Percentiles rank a stretch among this genome's conserved stretches.
Conservation (phyloP, 805 yeast species). For the Dipodascopsis uninucleata region DNA sequence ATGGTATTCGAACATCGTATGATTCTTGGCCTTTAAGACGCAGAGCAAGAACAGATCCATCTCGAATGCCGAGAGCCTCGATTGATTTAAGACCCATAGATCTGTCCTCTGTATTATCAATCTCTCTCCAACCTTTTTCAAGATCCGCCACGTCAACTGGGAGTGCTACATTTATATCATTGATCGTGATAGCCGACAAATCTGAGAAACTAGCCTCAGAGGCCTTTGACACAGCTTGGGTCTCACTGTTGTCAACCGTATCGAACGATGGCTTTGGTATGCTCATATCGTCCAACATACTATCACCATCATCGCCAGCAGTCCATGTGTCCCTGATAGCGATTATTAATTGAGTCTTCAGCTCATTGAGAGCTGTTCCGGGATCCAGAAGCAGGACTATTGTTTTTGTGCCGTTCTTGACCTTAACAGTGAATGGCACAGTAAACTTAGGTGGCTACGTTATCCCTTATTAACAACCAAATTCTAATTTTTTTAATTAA, state of each 20-base stretch:
- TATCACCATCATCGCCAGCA: slow-evolving; percentile 4
- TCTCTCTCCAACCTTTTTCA: slow-evolving; percentile 18
- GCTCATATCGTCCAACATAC: slow-evolving; percentile 1
- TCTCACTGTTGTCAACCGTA: neutral
- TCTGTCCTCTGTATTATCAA: neutral
- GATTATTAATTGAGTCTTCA: slow-evolving; percentile 6
- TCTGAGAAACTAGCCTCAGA: no score
- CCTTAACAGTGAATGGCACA: slow-evolving; percentile 13
- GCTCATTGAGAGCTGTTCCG: slow-evolving; percentile 3
- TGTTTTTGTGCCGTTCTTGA: slow-evolving; percentile 18
- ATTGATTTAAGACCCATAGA: neutral
- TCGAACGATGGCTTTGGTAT: slow-evolving; percentile 25
- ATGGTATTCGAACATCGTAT: slow-evolving; percentile 13
- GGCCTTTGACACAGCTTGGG: no score
- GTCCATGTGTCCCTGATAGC: slow-evolving; percentile 12
- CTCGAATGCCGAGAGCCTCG: slow-evolving; percentile 14
- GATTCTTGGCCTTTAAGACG: slow-evolving; percentile 4
- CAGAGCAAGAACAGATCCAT: slow-evolving; percentile 17
- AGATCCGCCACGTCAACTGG: slow-evolving; percentile 20
- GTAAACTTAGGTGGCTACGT: no score
- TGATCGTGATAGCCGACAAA: slow-evolving; percentile 3
- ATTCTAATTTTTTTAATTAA: no score
- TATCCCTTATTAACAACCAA: no score
- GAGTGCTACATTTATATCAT: slow-evolving; percentile 10
- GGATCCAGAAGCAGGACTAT: slow-evolving; percentile 10